Evolutionary conservation across 352 stramenopile species (phyloP).

Genomic region (Pythium aphanidermatum): DNA sequence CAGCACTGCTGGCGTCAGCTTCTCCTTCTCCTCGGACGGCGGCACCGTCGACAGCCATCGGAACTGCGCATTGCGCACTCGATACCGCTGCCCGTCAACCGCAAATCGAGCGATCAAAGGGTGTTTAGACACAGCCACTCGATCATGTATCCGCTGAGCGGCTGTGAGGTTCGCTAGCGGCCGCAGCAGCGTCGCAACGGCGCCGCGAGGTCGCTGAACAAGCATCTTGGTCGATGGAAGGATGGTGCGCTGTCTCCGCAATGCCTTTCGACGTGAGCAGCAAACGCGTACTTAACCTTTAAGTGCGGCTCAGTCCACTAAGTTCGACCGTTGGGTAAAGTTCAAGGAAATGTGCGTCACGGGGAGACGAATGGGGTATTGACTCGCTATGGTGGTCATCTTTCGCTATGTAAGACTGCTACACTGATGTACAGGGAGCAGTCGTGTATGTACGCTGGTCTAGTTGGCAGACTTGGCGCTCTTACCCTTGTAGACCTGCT

Average conservation of each 20-base stretch:
- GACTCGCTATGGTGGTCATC: not conserved
- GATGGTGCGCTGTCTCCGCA: not conserved
- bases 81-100: not conserved
- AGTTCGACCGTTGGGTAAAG: not conserved
- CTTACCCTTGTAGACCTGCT: constrained; percentile 92
- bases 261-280: constrained; percentile 8
- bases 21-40: constrained; percentile 12
- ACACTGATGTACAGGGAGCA: no score
- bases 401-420: no score
- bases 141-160: constrained; percentile 9
- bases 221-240: not conserved
- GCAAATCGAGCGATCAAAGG: not conserved
- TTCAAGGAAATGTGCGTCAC: not conserved
- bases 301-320: not conserved
- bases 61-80: not conserved
- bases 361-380: not conserved
- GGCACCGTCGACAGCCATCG: constrained; percentile 4
- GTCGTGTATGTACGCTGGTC: constrained; percentile 21
- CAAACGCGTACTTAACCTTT: not conserved
- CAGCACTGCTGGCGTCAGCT: constrained; percentile 20
- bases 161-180: not conserved
- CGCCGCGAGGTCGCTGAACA: not conserved
- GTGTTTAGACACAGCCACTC: not conserved
- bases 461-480: constrained; percentile 71
- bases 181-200: not conserved